A percentile compares a stretch with the other conserved stretches of the same genome.
These are phyloP conservation scores for Kurtzmaniella quercitrusa DNA, from an alignment of 1,139 yeast species.

Conservation along the genomic window DNA sequence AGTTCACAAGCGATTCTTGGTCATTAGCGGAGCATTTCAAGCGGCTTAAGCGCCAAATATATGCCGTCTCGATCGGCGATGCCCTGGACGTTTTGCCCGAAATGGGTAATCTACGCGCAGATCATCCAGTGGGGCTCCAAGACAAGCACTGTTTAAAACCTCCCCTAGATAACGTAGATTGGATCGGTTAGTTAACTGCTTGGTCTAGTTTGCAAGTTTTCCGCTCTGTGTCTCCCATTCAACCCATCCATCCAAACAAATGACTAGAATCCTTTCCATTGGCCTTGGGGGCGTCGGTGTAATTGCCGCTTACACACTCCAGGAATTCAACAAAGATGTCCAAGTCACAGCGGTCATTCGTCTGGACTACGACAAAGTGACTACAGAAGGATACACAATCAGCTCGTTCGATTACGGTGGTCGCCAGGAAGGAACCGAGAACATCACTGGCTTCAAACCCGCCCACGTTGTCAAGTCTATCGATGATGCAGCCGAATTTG, in stretches of 20 bases:
- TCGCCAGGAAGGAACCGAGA: conserved; percentile 13
- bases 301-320: conserved; percentile 24
- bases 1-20: no score
- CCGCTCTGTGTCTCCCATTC: no score
- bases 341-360: conserved; percentile 30
- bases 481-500: conserved; percentile 18
- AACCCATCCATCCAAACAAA: conserved; percentile 1
- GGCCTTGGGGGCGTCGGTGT: conserved; percentile 58
- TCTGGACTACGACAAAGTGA: conserved; percentile 26
- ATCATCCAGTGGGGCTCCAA: background rate
- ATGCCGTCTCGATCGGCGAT: no score
- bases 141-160: no score
- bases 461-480: conserved; percentile 19
- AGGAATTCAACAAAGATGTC: conserved; percentile 19
- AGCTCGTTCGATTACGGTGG: conserved; percentile 24
- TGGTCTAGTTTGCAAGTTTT: no score
- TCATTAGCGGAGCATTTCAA: no score
- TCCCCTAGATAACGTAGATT: no score
- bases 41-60: no score
- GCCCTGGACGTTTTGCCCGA: no score
- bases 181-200: no score
- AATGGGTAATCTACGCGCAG: background rate
- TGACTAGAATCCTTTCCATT: conserved; percentile 44
- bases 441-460: conserved; percentile 22
- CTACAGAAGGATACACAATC: conserved; percentile 25